Evolutionary conservation across 1,284 basidiomycete species (phyloP).

Genomic region (Sporisorium graminicola): DNA sequence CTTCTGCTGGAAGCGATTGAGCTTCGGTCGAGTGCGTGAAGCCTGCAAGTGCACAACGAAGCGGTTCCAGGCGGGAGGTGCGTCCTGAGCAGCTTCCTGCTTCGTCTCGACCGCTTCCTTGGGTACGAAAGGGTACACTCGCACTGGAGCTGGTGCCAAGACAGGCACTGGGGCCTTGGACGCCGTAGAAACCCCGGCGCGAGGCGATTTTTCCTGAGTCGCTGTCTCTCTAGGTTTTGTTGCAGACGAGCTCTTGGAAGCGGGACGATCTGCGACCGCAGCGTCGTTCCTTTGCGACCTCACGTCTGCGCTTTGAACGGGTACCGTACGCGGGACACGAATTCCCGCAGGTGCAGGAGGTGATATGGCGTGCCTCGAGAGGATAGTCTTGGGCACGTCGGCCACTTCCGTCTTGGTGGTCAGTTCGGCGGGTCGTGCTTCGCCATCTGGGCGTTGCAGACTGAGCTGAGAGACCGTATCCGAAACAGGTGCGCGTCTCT

Average conservation of each 20-base stretch:
- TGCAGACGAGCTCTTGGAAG: slow-evolving; percentile 1
- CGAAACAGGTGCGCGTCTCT: slow-evolving; percentile 1
- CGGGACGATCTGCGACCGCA: slow-evolving; percentile 8
- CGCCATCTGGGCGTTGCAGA: not conserved
- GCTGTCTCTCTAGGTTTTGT: slow-evolving; percentile 10
- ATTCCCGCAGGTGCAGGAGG: slow-evolving; percentile 7
- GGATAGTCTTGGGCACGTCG: slow-evolving; percentile 33
- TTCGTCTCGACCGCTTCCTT: slow-evolving; percentile 50
- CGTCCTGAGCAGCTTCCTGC: slow-evolving; percentile 46
- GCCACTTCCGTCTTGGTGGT: not conserved
- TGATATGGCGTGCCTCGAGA: slow-evolving; percentile 22
- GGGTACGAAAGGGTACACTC: slow-evolving; percentile 28
- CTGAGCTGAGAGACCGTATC: not conserved
- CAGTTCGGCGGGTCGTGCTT: not conserved
- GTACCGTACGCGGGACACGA: not conserved
- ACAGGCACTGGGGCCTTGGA: slow-evolving; percentile 6
- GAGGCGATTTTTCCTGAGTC: slow-evolving; percentile 12
- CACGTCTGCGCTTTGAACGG: not conserved
- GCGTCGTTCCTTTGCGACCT: slow-evolving; percentile 15
- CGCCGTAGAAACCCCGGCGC: not conserved
- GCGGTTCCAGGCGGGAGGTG: slow-evolving; percentile 59
- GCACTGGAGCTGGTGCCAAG: slow-evolving; percentile 19
- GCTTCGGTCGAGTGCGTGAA: slow-evolving; percentile 26
- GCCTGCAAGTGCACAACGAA: slow-evolving; percentile 49
- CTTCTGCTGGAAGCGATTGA: slow-evolving; percentile 45